Evolutionary conservation across 164 flowering plant genomes (phyloP).

Genomic region (Kingdonia uniflora): DNA sequence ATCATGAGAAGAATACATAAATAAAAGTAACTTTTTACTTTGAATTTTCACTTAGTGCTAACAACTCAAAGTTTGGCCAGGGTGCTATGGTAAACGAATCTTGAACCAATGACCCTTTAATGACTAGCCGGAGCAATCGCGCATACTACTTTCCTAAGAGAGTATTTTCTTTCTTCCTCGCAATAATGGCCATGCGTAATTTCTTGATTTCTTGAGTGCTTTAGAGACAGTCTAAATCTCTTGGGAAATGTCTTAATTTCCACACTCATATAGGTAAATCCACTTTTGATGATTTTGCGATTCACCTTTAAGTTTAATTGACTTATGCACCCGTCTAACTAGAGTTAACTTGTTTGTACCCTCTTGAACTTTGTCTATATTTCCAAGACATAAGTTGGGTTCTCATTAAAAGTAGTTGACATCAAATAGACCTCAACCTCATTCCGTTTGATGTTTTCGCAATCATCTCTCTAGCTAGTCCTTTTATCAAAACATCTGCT

Average conservation of each 20-base stretch:
- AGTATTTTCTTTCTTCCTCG: background rate
- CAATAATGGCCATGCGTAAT: slow-evolving; percentile 4
- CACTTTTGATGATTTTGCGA: background rate
- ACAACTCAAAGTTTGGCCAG: background rate
- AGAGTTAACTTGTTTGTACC: slow-evolving; percentile 6
- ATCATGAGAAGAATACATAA: too few species aligned
- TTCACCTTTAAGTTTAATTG: background rate
- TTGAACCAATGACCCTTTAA: slow-evolving; percentile 2
- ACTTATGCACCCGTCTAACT: background rate
- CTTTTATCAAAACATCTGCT: too few species aligned
- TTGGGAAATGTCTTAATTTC: slow-evolving; percentile 3
- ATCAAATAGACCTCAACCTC: background rate
- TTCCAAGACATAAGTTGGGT: slow-evolving; percentile 4
- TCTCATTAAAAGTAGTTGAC: background rate
- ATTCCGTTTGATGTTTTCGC: background rate
- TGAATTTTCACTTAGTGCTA: slow-evolving; percentile 6
- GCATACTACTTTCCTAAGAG: background rate
- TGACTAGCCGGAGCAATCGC: background rate
- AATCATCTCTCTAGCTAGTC: too few species aligned
- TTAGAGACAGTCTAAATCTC: background rate
- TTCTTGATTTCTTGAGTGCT: slow-evolving; percentile 2
- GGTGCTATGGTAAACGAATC: slow-evolving; percentile 1
- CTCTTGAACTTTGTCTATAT: slow-evolving; percentile 3
- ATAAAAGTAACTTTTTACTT: too few species aligned
- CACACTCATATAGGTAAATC: slow-evolving; percentile 5